A percentile compares a stretch with the other conserved stretches of the same genome.
Conservation (phyloP, 2,329 filamentous ascomycete species). For the Venturia pyrina region DNA sequence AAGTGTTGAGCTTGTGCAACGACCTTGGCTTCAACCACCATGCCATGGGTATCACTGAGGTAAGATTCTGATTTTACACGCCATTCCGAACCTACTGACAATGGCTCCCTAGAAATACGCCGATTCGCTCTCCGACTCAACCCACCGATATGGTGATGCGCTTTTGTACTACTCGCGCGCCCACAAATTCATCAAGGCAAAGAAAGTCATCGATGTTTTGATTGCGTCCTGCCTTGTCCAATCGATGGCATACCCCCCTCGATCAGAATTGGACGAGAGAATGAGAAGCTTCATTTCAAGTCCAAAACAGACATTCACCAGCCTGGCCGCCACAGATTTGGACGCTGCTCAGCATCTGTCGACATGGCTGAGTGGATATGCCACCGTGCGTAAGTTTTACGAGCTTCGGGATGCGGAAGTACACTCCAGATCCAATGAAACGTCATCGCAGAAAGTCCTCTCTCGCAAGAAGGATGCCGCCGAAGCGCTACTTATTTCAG, state of each 20-base stretch:
- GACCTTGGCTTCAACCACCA: conserved; percentile 69
- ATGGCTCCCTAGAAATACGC: conserved; percentile 45
- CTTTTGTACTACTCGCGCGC: conserved; percentile 86
- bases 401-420: conserved; percentile 68
- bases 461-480: conserved; percentile 39
- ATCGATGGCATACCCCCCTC: conserved; percentile 67
- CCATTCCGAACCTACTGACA: neutral
- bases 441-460: neutral
- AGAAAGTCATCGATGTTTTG: conserved; percentile 74
- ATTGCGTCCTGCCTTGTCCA: conserved; percentile 81
- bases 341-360: conserved; percentile 77
- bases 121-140: conserved; percentile 60
- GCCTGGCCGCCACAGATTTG: conserved; percentile 63
- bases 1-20: conserved; percentile 67
- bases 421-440: conserved; percentile 11
- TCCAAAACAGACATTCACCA: conserved; percentile 60
- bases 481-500: conserved; percentile 67
- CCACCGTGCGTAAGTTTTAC: conserved; percentile 82
- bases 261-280: conserved; percentile 60
- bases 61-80: conserved; percentile 33
- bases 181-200: conserved; percentile 67
- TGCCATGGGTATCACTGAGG: conserved; percentile 73
- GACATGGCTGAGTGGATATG: conserved; percentile 82
- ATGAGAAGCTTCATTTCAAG: conserved; percentile 60
- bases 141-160: conserved; percentile 73